These are phyloP conservation scores for Phytophthora lateralis DNA, from an alignment of 352 stramenopile genomes.

Conservation along the genomic window DNA sequence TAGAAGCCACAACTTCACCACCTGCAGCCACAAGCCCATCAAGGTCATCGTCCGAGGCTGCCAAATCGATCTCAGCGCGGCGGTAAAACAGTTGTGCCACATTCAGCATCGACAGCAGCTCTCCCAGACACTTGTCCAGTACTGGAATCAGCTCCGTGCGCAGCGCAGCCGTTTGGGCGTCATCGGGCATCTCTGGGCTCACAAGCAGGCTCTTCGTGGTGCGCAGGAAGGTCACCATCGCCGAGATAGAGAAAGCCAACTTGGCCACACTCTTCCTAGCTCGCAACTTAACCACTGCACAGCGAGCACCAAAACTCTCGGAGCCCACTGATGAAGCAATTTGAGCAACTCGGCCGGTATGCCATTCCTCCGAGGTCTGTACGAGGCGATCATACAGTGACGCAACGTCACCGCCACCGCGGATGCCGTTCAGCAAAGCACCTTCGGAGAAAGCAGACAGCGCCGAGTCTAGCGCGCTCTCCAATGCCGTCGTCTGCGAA, in stretches of 20 bases:
- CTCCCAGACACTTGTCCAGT: conserved; percentile 51
- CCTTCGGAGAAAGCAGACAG: conserved; percentile 65
- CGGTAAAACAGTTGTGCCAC: conserved; percentile 67
- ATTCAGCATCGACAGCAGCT: conserved; percentile 49
- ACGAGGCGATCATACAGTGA: conserved; percentile 66
- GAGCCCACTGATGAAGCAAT: conserved; percentile 21
- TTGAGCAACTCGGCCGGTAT: conserved; percentile 26
- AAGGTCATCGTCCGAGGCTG: conserved; percentile 67
- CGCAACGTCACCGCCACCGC: conserved; percentile 30
- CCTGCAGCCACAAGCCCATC: conserved; percentile 65
- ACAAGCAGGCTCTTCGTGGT: conserved; percentile 36
- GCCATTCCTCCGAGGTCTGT: conserved; percentile 64
- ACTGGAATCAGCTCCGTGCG: conserved; percentile 38
- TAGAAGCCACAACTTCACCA: conserved; percentile 61
- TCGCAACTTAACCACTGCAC: conserved; percentile 68
- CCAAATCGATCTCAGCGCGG: conserved; percentile 72
- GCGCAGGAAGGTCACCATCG: conserved; percentile 58
- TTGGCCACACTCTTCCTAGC: conserved; percentile 53
- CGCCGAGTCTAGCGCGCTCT: conserved; percentile 61
- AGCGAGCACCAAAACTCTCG: conserved; percentile 65
- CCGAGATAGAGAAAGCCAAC: conserved; percentile 59
- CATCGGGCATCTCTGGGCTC: conserved; percentile 35
- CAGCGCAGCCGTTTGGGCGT: conserved; percentile 34
- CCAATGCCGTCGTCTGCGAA: conserved; percentile 45
- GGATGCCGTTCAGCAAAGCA: conserved; percentile 42